These are phyloP conservation scores for Lepidopterella palustris DNA, from an alignment of 495 filamentous ascomycete genomes.

Conservation along the genomic window DNA sequence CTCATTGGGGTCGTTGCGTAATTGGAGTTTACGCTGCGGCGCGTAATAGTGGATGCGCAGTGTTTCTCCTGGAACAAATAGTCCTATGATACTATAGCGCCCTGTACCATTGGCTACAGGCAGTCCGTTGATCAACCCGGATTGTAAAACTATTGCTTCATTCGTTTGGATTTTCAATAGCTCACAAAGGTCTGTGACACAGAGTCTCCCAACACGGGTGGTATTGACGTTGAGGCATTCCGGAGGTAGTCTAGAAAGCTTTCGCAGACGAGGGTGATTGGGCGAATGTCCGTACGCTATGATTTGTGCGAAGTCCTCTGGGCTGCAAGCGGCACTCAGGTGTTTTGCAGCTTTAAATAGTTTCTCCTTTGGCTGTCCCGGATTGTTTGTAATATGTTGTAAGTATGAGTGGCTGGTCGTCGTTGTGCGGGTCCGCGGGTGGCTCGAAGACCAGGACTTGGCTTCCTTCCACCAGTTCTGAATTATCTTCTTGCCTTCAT, in stretches of 20 bases:
- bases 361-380: too few relatives aligned
- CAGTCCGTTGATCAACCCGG: constrained; percentile 32
- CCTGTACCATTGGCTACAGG: constrained; percentile 45
- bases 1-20: constrained; percentile 29
- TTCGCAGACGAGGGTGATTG: background rate
- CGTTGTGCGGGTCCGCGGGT: too few relatives aligned
- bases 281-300: constrained; percentile 11
- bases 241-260: constrained; percentile 9
- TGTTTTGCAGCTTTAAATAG: too few relatives aligned
- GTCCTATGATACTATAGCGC: constrained; percentile 60
- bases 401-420: too few relatives aligned
- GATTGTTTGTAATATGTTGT: too few relatives aligned
- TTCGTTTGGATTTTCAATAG: constrained; percentile 18
- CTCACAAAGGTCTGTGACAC: constrained; percentile 32
- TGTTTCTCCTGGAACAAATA: constrained; percentile 45
- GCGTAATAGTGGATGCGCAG: constrained; percentile 49
- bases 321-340: constrained; percentile 13
- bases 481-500: constrained; percentile 60
- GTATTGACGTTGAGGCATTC: constrained; percentile 17
- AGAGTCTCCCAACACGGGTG: constrained; percentile 17
- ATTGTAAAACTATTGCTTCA: constrained; percentile 21
- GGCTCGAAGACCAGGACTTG: constrained; percentile 41
- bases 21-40: constrained; percentile 33
- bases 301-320: constrained; percentile 10
- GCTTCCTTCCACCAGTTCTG: constrained; percentile 68